phyloP scores from a whole-genome alignment of 2,329 filamentous ascomycete genomes.

The Xylariomycetidae sp. region DNA sequence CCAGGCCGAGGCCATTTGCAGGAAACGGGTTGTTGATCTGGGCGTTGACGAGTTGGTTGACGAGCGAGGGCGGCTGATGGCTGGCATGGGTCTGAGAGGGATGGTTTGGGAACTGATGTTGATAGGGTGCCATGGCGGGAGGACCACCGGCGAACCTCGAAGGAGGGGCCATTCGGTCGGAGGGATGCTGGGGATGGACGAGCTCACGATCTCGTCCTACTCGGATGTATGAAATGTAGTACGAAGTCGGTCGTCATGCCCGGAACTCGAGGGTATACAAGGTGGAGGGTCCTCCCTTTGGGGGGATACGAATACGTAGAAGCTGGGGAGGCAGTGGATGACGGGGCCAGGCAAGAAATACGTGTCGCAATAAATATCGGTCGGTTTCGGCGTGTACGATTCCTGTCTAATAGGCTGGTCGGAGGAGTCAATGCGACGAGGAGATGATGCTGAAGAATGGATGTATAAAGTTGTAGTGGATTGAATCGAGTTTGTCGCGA shows the following conservation, averaged over 20 bases:
- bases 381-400: no score
- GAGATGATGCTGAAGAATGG: no score
- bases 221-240: slow-evolving; percentile 5
- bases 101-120: slow-evolving; percentile 50
- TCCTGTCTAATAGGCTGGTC: no score
- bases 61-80: slow-evolving; percentile 51
- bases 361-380: no score
- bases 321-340: no score
- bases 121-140: slow-evolving; percentile 40
- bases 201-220: slow-evolving; percentile 12
- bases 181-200: slow-evolving; percentile 8
- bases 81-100: slow-evolving; percentile 46
- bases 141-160: slow-evolving; percentile 44
- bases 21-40: slow-evolving; percentile 66
- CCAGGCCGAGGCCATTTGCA: slow-evolving; percentile 54
- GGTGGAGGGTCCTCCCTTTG: slow-evolving; percentile 12
- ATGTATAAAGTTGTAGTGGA: no score
- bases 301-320: no score
- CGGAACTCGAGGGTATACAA: background rate
- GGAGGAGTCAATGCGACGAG: no score
- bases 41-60: slow-evolving; percentile 64
- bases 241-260: slow-evolving; percentile 15
- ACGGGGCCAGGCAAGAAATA: no score
- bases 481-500: no score
- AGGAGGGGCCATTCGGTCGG: slow-evolving; percentile 32